Base-by-base conservation (phyloP, 2,329 filamentous ascomycete species). In the Salinomyces thailandicus region DNA sequence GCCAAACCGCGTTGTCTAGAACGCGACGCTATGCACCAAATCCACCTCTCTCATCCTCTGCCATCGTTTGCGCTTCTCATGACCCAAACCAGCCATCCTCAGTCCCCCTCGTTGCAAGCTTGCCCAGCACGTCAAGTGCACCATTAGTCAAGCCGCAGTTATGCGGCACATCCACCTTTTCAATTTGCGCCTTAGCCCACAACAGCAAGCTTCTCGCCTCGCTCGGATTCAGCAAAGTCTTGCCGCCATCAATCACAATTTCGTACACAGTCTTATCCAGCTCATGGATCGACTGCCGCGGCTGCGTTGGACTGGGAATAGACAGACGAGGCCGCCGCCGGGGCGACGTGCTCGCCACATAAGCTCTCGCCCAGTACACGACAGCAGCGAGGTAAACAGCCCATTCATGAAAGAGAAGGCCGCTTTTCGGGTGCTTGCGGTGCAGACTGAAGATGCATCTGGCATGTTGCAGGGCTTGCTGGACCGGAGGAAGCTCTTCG, bases 381-480 rank as follows among this genome's bases (percentile, higher is more conserved):
- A 57, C 35, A 5, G 49, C 34, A 7, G 53, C 51, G 12, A 55
- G 46, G 33, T 51, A 48, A 18, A 55, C 22, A 0, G 45, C 38
- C 53, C 52, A 55, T 33, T 54, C 51, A 22, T 51, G 52, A 39
- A 44, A 53, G 7, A 54, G 41, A 7, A 52, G 36, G 2, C 45
- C 5, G 44, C 46, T 26, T 37, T 14, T 38, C 2, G 38, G 38
- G 7, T 45, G 34, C 12, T 39, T 26, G 6, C 35, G 37, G 17
- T 52, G 47, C 8, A 54, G 35, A 2, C 38, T 27, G 6, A 57
- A 33, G 38, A 54, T 52, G 8, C 40, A 33, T 12, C 31, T 12
- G 11, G 48, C 29, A 12, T 24, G 12, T 18, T 8, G 2, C n/a
- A 15, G 24, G 29, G 15, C 9, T 29, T 17, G 16, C 11, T 26